Conservation (phyloP, 164 flowering plant species). For the Stephania yunnanensis region DNA sequence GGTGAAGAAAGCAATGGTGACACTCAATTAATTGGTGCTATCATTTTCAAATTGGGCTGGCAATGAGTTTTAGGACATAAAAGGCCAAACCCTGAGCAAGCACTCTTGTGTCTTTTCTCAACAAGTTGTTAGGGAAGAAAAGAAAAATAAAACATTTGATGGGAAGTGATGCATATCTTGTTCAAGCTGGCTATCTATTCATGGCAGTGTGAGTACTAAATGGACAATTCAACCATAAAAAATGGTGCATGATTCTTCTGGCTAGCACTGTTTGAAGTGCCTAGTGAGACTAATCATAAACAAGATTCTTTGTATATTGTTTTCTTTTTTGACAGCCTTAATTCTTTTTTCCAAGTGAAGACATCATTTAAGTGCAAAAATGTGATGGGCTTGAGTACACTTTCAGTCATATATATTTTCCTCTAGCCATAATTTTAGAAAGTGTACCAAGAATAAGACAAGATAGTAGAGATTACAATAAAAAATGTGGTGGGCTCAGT, state of each 20-base stretch:
- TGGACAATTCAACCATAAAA: too few species aligned
- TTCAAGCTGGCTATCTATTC: not conserved
- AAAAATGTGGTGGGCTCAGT: too few species aligned
- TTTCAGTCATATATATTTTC: not conserved
- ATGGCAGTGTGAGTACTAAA: not conserved
- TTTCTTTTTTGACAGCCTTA: too few species aligned
- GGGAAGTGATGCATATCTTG: conserved; percentile 2
- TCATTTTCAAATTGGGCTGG: not conserved
- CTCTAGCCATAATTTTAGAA: not conserved
- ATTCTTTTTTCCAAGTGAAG: too few species aligned
- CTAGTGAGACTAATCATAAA: too few species aligned
- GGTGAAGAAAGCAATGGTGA: too few species aligned
- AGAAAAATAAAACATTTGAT: not conserved
- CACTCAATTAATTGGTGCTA: too few species aligned
- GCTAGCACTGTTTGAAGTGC: too few species aligned
- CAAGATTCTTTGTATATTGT: too few species aligned
- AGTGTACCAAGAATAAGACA: not conserved
- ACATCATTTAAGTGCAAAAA: too few species aligned
- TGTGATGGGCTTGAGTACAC: not conserved
- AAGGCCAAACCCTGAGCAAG: not conserved
- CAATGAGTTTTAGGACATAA: not conserved
- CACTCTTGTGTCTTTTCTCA: not conserved
- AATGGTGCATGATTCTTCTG: too few species aligned
- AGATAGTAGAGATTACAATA: not conserved
- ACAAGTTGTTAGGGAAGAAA: not conserved